Evolutionary conservation across 2,329 filamentous ascomycete genomes (phyloP), one percentile per base, ranked within the genome.

Genomic region (Beauveria caledonica): DNA sequence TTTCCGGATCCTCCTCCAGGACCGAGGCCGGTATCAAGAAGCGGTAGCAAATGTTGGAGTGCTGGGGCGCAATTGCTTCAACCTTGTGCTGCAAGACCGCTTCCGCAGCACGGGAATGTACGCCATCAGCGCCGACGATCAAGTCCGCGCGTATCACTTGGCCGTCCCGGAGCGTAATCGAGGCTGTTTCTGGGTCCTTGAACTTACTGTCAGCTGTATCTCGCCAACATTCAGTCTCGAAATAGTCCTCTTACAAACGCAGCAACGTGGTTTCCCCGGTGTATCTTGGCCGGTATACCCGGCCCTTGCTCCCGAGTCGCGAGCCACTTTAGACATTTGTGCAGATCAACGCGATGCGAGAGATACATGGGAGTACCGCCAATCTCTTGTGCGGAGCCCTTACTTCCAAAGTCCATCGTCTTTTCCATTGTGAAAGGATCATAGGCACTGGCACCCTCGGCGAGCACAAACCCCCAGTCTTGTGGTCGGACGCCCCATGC

Each of bases 101-200:
- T 58, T 71, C 66, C 5, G 67, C 63, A 13, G 67, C 73, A 8
- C 64, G 57, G 15, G 71, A 73, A 55, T 77, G 75, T 17, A 77
- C 66, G 6, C 78, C 78, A 63, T 80, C 78, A 2, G 78, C 77
- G 4, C 73, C 76, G 40, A 80, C 68, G 21, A 52, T 29, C 1
- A 59, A 36, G 19, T 59, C 57, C 2, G 57, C 57, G 19, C 15
- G 13, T 19, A 73, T 62, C 13, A 65, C 62, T 5, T 66, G 57
- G 3, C 73, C 74, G n/a, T 65, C 63, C 6, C 60, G 61, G 6
- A 76, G 64, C 1, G 64, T 67, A 3, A 73, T 67, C 0, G 68
- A 69, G 0, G 71, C 67, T 15, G 57, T 57, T 2, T 63, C 64
- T 1, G 68, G 56, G 36, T 71, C 58, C 68, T 73, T 44, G 1